Evolutionary conservation across 225 moss, liverwort and hornwort genomes (phyloP).

Genomic region (Ulota crispa): DNA sequence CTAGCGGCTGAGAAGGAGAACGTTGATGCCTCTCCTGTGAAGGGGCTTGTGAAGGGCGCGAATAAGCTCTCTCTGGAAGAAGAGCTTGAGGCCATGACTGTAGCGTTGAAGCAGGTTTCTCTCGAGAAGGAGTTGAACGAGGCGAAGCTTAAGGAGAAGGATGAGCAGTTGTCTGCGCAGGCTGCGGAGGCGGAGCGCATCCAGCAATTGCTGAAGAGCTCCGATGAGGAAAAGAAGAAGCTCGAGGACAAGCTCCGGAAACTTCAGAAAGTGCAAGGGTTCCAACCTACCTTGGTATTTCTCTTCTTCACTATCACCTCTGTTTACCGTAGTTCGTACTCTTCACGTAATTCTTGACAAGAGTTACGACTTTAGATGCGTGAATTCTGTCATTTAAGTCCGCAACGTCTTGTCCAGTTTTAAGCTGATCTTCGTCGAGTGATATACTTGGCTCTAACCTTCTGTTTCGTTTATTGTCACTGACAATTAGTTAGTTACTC

Average conservation of each 20-base stretch:
- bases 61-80: slow-evolving; percentile 44
- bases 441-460: background rate
- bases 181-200: slow-evolving; percentile 60
- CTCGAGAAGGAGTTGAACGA: slow-evolving; percentile 82
- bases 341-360: background rate
- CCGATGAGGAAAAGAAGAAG: slow-evolving; percentile 64
- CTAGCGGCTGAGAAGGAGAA: slow-evolving; percentile 60
- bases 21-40: slow-evolving; percentile 24
- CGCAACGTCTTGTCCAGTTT: background rate
- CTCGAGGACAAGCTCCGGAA: slow-evolving; percentile 72
- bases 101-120: slow-evolving; percentile 63
- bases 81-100: slow-evolving; percentile 77
- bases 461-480: background rate
- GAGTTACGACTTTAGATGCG: background rate
- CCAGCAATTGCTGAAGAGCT: slow-evolving; percentile 53
- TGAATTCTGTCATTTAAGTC: background rate
- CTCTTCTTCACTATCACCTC: background rate
- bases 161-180: slow-evolving; percentile 60
- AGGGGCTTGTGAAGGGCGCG: slow-evolving; percentile 10
- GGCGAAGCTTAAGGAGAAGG: slow-evolving; percentile 63
- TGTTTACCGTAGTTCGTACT: background rate
- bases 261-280: slow-evolving; percentile 76
- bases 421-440: background rate
- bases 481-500: background rate
- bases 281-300: slow-evolving; percentile 70